Evolutionary conservation across 306 rosid genomes (phyloP).

Genomic region (Prunus kanzakura): DNA sequence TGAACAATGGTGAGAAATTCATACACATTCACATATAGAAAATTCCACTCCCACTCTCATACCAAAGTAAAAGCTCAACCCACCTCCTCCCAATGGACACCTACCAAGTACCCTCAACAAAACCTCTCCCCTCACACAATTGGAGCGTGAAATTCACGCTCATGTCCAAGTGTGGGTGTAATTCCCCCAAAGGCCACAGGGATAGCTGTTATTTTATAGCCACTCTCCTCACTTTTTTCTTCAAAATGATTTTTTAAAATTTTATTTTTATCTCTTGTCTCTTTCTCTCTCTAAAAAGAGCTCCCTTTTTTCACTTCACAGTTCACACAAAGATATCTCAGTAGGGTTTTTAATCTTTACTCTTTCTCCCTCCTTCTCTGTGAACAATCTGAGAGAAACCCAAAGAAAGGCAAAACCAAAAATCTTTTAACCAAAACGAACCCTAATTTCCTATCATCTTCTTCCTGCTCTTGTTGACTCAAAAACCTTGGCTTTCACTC

Average conservation of each 20-base stretch:
- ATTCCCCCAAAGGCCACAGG: background rate
- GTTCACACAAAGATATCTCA: slow-evolving; percentile 15
- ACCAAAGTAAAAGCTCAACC: background rate
- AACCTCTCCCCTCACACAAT: background rate
- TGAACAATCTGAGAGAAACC: slow-evolving; percentile 37
- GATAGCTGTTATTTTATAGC: slow-evolving; percentile 30
- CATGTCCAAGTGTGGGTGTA: background rate
- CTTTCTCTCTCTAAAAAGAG: slow-evolving; percentile 15
- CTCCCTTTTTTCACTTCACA: slow-evolving; percentile 26
- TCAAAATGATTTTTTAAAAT: background rate
- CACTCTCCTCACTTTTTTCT: slow-evolving; percentile 18
- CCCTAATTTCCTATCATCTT: slow-evolving; percentile 28
- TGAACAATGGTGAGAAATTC: slow-evolving; percentile 5
- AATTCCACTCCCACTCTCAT: slow-evolving; percentile 4
- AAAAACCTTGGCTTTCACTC: slow-evolving; percentile 32
- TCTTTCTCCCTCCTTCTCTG: slow-evolving; percentile 12
- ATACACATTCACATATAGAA: background rate
- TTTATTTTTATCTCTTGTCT: background rate
- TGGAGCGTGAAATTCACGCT: background rate
- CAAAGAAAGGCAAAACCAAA: slow-evolving; percentile 29
- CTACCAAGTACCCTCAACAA: background rate
- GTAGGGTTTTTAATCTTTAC: slow-evolving; percentile 58
- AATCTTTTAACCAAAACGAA: slow-evolving; percentile 33
- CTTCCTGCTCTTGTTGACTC: slow-evolving; percentile 26
- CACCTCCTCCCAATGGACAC: slow-evolving; percentile 5